Percentiles rank a stretch among this genome's conserved stretches.
phyloP scores from a whole-genome alignment of 176 grass and related monocot genomes.

The Ampelocalamus luodianensis region DNA sequence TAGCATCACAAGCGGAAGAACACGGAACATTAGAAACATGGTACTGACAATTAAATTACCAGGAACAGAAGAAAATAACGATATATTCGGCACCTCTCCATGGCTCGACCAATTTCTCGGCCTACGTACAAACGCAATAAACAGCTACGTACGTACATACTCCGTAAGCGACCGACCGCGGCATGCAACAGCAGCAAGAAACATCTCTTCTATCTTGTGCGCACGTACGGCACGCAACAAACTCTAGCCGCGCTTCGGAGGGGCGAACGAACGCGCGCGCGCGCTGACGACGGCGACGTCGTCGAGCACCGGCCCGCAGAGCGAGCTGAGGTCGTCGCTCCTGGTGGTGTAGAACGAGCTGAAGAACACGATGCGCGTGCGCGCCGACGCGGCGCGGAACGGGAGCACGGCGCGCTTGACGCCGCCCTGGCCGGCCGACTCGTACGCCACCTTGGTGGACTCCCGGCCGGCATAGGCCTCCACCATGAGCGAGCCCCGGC shows the following conservation, averaged over 20 bases:
- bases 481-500: slow-evolving; percentile 68
- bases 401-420: slow-evolving; percentile 59
- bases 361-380: slow-evolving; percentile 79
- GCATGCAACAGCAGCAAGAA: slow-evolving; percentile 4
- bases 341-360: slow-evolving; percentile 79
- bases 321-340: slow-evolving; percentile 88
- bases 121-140: neutral
- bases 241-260: slow-evolving; percentile 29
- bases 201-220: neutral
- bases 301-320: slow-evolving; percentile 86
- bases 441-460: slow-evolving; percentile 60
- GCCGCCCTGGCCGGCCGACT: slow-evolving; percentile 70
- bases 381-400: slow-evolving; percentile 56
- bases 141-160: neutral
- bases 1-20: too few species aligned
- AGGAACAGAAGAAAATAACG: neutral
- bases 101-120: neutral
- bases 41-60: too few species aligned
- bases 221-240: neutral
- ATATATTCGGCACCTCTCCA: neutral
- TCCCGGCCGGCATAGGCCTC: slow-evolving; percentile 75
- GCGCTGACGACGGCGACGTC: slow-evolving; percentile 78
- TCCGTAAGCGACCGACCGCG: neutral
- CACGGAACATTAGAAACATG: too few species aligned
- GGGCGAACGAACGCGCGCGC: slow-evolving; percentile 29